Evolutionary conservation across 2,329 filamentous ascomycete species (phyloP).

Genomic region (Shiraia bambusicola): DNA sequence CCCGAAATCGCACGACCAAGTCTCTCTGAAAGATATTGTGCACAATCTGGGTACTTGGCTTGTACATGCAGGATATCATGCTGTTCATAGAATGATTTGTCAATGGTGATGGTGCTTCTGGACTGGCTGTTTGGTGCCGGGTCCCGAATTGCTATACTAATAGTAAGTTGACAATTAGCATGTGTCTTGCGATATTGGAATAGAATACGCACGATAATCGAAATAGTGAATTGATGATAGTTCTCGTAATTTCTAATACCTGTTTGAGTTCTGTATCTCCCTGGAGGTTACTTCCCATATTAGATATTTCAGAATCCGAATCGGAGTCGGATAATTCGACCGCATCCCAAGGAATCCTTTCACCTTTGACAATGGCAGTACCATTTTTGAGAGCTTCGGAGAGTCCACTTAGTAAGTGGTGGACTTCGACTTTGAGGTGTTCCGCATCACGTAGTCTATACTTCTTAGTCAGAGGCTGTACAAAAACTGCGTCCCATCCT

Average conservation of each 20-base stretch:
- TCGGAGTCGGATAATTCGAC: constrained; percentile 12
- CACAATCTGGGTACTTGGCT: constrained; percentile 23
- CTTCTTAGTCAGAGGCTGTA: neutral
- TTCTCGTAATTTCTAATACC: constrained; percentile 16
- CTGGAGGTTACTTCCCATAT: constrained; percentile 7
- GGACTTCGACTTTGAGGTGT: constrained; percentile 23
- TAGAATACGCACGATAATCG: constrained; percentile 20
- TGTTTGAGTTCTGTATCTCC: constrained; percentile 28
- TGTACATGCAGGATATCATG: constrained; percentile 30
- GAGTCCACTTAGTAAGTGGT: constrained; percentile 21
- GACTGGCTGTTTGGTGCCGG: constrained; percentile 35
- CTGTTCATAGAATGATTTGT: constrained; percentile 28
- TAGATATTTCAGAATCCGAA: constrained; percentile 15
- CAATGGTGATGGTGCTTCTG: constrained; percentile 21
- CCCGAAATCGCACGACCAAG: constrained; percentile 36
- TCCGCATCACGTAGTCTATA: constrained; percentile 29
- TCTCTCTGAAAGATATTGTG: constrained; percentile 18
- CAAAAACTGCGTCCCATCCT: neutral
- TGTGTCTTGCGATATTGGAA: no score
- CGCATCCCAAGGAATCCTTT: constrained; percentile 24
- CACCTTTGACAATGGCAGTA: constrained; percentile 17
- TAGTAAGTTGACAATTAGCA: no score
- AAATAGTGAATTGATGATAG: constrained; percentile 34
- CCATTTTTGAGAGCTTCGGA: constrained; percentile 20
- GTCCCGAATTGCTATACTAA: constrained; percentile 30